phyloP scores from a whole-genome alignment of 768 basidiomycete genomes.

The Myochromella boudieri region DNA sequence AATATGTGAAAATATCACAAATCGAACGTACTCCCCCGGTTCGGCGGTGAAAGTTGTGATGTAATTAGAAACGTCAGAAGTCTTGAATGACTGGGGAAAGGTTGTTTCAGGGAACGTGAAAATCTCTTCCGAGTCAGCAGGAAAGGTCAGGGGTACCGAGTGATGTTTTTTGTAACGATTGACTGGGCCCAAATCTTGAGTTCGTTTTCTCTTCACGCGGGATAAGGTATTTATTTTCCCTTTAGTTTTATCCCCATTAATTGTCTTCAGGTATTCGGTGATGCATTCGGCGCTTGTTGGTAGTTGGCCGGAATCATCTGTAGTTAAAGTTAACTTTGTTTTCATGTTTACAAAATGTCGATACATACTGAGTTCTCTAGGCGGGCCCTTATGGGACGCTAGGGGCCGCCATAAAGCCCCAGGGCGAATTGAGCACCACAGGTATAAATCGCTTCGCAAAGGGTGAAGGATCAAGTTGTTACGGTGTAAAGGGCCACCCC shows the following conservation, averaged over 20 bases:
- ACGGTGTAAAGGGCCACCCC: background rate
- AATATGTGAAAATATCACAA: constrained; percentile 2
- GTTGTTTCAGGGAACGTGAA: background rate
- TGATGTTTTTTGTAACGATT: background rate
- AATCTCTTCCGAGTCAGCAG: background rate
- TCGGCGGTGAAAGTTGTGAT: background rate
- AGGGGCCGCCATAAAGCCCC: background rate
- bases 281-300: background rate
- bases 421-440: background rate
- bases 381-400: background rate
- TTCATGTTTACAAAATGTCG: background rate
- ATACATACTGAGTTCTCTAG: background rate
- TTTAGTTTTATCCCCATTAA: background rate
- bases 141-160: background rate
- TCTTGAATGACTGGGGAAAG: background rate
- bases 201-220: background rate
- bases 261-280: background rate
- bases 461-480: background rate
- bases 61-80: background rate
- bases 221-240: too few species aligned
- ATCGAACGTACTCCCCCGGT: background rate
- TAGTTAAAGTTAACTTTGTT: background rate
- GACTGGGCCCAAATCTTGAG: background rate
- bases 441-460: background rate
- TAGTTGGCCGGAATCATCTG: background rate